Evolutionary conservation across 768 basidiomycete genomes (phyloP).

Genomic region (Trametes maxima): DNA sequence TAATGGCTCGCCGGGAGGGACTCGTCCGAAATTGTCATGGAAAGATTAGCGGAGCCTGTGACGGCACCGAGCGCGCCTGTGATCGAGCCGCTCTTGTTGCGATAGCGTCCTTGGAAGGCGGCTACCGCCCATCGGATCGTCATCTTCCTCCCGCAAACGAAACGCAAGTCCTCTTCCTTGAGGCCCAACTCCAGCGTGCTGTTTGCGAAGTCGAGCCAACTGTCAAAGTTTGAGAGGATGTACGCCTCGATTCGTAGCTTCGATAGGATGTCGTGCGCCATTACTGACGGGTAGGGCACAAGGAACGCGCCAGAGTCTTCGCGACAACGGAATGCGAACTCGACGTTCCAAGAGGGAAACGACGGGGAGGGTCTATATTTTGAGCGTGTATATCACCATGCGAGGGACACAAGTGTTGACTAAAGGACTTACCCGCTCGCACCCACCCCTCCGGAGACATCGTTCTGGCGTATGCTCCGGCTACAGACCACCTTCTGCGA

Average conservation of each 20-base stretch:
- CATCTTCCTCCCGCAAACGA: conserved; percentile 18
- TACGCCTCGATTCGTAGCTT: conserved; percentile 6
- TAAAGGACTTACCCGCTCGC: not conserved
- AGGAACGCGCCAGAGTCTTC: conserved; percentile 14
- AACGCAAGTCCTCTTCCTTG: conserved; percentile 7
- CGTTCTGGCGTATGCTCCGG: not conserved
- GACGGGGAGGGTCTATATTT: not conserved
- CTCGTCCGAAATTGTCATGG: conserved; percentile 1
- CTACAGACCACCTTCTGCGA: not conserved
- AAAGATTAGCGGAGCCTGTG: not conserved
- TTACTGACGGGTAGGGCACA: not conserved
- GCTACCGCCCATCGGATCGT: conserved; percentile 14
- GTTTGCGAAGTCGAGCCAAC: conserved; percentile 8
- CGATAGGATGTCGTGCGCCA: conserved; percentile 2
- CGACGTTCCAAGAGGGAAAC: not conserved
- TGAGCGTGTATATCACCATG: not conserved
- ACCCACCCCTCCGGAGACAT: not conserved
- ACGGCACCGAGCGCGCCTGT: not conserved
- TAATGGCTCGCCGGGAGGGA: not conserved
- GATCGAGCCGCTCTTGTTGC: not conserved
- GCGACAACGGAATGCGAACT: conserved; percentile 4
- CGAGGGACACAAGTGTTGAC: not conserved
- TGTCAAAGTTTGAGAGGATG: conserved; percentile 7
- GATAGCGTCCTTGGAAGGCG: conserved; percentile 8
- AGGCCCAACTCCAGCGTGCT: not conserved